Evolutionary conservation across 495 filamentous ascomycete species (phyloP), one percentile per base, ranked within the genome.

Genomic region (Aspergillus diversus): DNA sequence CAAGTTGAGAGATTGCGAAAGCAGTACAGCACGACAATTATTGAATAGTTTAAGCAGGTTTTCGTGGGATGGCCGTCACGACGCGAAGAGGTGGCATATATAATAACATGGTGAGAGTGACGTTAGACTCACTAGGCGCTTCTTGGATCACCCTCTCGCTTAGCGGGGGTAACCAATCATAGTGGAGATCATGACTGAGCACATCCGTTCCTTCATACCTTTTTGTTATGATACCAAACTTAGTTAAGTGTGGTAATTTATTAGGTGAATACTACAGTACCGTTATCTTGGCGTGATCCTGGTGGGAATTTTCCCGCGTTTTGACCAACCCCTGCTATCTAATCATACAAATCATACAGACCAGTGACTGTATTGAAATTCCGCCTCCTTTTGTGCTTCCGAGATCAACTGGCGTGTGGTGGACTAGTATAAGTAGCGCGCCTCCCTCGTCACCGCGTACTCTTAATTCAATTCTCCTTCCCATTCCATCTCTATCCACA

Each of bases 261-360:
- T 64, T n/a, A 17, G 3, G 53, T 12, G 68, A 72, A 63, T 39
- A 46, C 63, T 39, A 57, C 59, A 42, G 34, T 70, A 76, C 69
- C 0, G 34, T 53, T n/a, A 47, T 43, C 57, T 60, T 67, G 42
- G 67, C 69, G 68, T 69, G 72, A 66, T 66, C 57, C 33, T 59
- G 43, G 61, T 15, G 61, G 56, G 34, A 48, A 51, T 58, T 61
- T 49, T 37, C 61, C 57, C 55, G 68, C 43, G 35, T 61, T 52
- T 56, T 61, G 71, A 71, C 73, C 69, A 74, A 73, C 59, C 50
- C 47, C 52, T 63, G 65, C 61, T 49, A 50, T 66, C 66, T 77
- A 76, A 80, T 81, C 76, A 81, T 80, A 82, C 78, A 76, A 73
- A 82, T 82, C 80, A 82, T 81, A 82, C 80, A 37, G 5, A 4